phyloP scores from a whole-genome alignment of 108 stramenopile species.

The Nitzschia putrida region DNA sequence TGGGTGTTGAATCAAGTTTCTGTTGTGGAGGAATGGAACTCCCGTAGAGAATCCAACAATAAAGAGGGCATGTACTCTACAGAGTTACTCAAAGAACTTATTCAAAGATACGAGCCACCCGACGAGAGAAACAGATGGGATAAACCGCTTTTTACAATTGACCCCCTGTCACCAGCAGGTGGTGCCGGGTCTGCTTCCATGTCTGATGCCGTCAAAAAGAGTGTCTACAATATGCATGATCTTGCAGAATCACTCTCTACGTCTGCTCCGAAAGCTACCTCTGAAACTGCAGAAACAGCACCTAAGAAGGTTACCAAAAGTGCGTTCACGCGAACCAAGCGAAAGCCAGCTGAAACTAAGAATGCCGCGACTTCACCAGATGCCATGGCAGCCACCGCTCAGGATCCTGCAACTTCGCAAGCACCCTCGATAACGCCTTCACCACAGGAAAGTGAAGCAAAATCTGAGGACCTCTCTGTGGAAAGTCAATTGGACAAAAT shows the following conservation, averaged over 20 bases:
- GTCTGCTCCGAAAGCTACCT: slow-evolving; percentile 6
- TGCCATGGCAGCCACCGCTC: slow-evolving; percentile 5
- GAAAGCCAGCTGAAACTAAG: slow-evolving; percentile 10
- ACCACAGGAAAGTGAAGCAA: not conserved
- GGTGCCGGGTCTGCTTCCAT: not conserved
- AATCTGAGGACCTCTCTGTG: slow-evolving; percentile 21
- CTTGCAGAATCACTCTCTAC: slow-evolving; percentile 42
- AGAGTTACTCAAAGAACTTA: slow-evolving; percentile 61
- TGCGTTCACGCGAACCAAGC: slow-evolving; percentile 23
- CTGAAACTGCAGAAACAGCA: not conserved
- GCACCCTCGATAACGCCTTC: slow-evolving; percentile 1
- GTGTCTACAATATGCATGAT: slow-evolving; percentile 69
- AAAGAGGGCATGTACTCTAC: slow-evolving; percentile 42
- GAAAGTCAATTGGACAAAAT: slow-evolving; percentile 77
- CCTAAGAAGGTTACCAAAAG: slow-evolving; percentile 7
- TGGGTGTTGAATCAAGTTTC: slow-evolving; percentile 67
- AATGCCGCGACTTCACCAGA: not conserved
- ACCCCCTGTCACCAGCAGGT: slow-evolving; percentile 37
- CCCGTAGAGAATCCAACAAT: not conserved
- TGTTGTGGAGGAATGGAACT: slow-evolving; percentile 59
- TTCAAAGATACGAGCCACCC: slow-evolving; percentile 86
- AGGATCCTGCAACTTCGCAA: not conserved
- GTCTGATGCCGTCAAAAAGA: slow-evolving; percentile 40
- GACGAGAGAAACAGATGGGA: slow-evolving; percentile 89
- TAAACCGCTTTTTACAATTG: slow-evolving; percentile 74